Conservation (phyloP, 345 rosid species). For the Corchorus capsularis region DNA sequence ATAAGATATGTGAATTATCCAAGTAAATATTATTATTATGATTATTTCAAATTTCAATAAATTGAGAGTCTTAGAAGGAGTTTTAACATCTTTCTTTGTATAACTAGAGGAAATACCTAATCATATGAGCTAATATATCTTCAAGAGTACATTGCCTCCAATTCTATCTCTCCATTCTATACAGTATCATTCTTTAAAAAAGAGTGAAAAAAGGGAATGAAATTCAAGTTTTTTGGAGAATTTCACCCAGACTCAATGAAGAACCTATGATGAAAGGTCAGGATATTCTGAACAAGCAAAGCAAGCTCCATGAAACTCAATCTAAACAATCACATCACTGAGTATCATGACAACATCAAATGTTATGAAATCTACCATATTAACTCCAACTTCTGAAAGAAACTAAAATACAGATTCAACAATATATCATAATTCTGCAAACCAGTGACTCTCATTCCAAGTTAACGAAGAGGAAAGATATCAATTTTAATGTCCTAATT, state of each 20-base stretch:
- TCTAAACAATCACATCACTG: neutral
- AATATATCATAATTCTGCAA: neutral
- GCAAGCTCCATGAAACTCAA: neutral
- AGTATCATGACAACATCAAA: neutral
- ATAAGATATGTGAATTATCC: neutral
- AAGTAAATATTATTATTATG: neutral
- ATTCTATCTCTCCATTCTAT: neutral
- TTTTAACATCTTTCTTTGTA: neutral
- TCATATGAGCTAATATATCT: neutral
- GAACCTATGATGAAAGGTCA: neutral
- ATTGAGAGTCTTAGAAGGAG: neutral
- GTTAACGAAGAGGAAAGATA: neutral
- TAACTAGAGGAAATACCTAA: neutral
- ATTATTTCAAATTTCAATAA: neutral
- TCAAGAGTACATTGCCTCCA: neutral
- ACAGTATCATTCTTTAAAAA: neutral
- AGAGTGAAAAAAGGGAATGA: neutral
- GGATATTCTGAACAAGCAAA: neutral
- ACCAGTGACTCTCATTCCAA: neutral
- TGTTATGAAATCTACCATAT: neutral
- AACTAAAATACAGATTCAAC: neutral
- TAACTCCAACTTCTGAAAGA: neutral
- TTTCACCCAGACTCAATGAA: too few relatives aligned
- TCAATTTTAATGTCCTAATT: conserved; percentile 7
- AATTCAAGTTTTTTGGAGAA: neutral